Conservation (phyloP, 2,329 filamentous ascomycete genomes). For the Aspergillus persii region DNA sequence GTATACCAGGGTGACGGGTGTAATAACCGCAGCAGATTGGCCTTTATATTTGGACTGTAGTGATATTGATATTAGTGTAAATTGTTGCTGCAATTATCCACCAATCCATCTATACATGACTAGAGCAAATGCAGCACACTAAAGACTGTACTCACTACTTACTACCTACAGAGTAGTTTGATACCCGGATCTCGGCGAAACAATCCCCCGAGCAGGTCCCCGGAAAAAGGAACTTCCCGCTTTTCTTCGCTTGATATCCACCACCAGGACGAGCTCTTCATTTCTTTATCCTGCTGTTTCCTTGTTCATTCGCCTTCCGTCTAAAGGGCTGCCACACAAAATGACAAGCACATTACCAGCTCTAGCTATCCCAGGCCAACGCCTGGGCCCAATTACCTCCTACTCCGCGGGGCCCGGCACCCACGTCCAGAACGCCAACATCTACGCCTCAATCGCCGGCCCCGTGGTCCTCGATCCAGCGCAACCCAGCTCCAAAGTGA, state of each 20-base stretch:
- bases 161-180: background rate
- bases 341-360: constrained; percentile 37
- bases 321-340: background rate
- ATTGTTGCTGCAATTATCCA: background rate
- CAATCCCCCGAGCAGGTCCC: constrained; percentile 1
- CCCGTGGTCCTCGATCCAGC: constrained; percentile 58
- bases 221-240: background rate
- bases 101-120: background rate
- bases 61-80: constrained; percentile 17
- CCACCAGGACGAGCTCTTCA: background rate
- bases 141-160: background rate
- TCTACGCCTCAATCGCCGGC: constrained; percentile 82
- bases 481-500: constrained; percentile 27
- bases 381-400: constrained; percentile 65
- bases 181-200: constrained; percentile 7
- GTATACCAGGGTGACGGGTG: constrained; percentile 27
- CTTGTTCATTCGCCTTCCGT: background rate
- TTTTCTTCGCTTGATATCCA: background rate
- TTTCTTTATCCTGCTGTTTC: background rate
- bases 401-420: constrained; percentile 78
- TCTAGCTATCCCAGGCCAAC: constrained; percentile 76
- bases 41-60: constrained; percentile 22
- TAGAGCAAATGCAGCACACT: background rate
- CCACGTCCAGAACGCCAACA: constrained; percentile 70
- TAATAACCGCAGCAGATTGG: constrained; percentile 25